Percentiles rank a stretch among this genome's conserved stretches.
These are phyloP conservation scores for Penicillium decumbens DNA, from an alignment of 2,329 filamentous ascomycete genomes.

Conservation along the genomic window DNA sequence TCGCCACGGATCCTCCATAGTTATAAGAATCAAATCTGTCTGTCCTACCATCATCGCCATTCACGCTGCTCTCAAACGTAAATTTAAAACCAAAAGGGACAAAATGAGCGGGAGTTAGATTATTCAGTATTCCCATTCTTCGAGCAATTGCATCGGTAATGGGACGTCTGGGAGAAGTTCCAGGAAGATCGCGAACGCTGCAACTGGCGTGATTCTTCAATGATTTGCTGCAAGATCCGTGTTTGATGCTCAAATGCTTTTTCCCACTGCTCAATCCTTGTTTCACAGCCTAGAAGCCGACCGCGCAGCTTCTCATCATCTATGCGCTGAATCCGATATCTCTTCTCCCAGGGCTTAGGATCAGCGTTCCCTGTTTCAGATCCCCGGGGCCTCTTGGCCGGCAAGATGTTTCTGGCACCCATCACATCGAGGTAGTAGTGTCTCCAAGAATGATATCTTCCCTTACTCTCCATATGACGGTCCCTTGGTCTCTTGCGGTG, in stretches of 20 bases:
- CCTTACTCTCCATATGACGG: constrained; percentile 10
- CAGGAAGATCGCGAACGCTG: constrained; percentile 12
- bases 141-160: constrained; percentile 9
- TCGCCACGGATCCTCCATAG: not conserved
- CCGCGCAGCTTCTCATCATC: constrained; percentile 24
- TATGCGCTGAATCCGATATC: constrained; percentile 12
- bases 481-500: constrained; percentile 3
- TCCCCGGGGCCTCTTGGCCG: constrained; percentile 1
- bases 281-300: constrained; percentile 28
- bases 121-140: constrained; percentile 2
- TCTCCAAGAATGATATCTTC: constrained; percentile 1
- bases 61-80: not conserved
- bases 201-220: constrained; percentile 8
- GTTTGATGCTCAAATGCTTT: constrained; percentile 19
- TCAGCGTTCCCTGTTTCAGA: not conserved
- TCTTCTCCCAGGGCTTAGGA: constrained; percentile 5
- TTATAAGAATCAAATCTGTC: not conserved
- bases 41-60: not conserved
- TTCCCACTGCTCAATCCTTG: constrained; percentile 24
- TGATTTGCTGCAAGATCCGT: constrained; percentile 20
- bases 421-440: constrained; percentile 6
- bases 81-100: not conserved
- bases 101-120: not conserved
- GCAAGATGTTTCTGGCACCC: constrained; percentile 1
- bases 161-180: constrained; percentile 9